phyloP scores from a whole-genome alignment of 176 grass and related monocot genomes.

The Triticum dicoccoides region DNA sequence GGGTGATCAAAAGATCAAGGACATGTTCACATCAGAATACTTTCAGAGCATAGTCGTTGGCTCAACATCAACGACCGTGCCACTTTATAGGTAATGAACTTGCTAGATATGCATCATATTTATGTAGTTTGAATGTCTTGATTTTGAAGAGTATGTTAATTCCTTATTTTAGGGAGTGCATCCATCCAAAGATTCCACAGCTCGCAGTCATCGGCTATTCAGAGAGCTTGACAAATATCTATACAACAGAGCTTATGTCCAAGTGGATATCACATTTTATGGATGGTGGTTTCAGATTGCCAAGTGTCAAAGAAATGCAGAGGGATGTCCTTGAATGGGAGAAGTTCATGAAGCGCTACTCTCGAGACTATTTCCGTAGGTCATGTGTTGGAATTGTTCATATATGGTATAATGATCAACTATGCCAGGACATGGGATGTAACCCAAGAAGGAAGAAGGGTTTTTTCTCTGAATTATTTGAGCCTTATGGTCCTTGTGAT shows the following conservation, averaged over 20 bases:
- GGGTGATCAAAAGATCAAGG: no score
- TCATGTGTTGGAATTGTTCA: conserved; percentile 40
- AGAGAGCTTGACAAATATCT: conserved; percentile 1
- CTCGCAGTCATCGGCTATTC: no score
- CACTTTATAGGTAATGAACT: no score
- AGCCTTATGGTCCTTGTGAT: conserved; percentile 39
- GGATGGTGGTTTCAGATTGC: conserved; percentile 53
- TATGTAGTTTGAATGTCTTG: no score
- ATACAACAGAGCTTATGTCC: conserved; percentile 45
- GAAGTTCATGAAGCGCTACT: conserved; percentile 58
- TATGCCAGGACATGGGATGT: conserved; percentile 65
- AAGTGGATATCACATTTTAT: conserved; percentile 57
- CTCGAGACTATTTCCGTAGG: conserved; percentile 37
- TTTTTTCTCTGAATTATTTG: conserved; percentile 36
- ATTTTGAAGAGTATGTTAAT: no score
- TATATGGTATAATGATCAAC: conserved; percentile 61
- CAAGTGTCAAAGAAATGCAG: conserved; percentile 33
- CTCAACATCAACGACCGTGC: no score
- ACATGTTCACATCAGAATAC: no score
- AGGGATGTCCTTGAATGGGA: conserved; percentile 49
- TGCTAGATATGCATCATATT: no score
- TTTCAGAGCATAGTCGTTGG: no score
- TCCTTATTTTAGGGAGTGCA: no score
- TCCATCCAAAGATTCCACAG: no score
- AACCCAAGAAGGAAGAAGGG: conserved; percentile 57